Evolutionary conservation across 179 eudicot species (phyloP).

Genomic region (Corrigiola litoralis): DNA sequence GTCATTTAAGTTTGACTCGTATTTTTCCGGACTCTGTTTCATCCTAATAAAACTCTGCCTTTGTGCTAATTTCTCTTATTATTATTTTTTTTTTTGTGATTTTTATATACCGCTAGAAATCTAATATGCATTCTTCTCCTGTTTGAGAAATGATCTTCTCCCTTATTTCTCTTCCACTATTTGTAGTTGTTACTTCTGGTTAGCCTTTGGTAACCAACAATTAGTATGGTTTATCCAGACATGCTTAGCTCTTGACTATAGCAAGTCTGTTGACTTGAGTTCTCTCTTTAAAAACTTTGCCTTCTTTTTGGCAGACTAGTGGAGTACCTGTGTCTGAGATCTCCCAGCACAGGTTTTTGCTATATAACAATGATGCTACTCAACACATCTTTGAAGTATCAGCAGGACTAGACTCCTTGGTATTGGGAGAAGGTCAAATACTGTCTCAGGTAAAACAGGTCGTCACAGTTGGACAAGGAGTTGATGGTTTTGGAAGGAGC

Average conservation of each 20-base stretch:
- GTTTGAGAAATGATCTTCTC: no score
- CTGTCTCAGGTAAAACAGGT: slow-evolving; percentile 48
- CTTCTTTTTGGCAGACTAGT: slow-evolving; percentile 34
- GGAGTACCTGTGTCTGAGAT: slow-evolving; percentile 47
- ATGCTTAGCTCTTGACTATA: background rate
- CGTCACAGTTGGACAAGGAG: slow-evolving; percentile 49
- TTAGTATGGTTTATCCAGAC: background rate
- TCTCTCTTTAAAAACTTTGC: slow-evolving; percentile 1
- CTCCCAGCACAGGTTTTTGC: slow-evolving; percentile 37
- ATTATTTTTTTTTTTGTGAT: background rate
- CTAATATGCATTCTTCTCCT: no score
- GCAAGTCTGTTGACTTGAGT: background rate
- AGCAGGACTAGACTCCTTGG: slow-evolving; percentile 45
- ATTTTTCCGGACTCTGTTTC: background rate
- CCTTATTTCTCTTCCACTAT: no score
- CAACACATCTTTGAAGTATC: slow-evolving; percentile 49
- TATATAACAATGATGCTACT: slow-evolving; percentile 41
- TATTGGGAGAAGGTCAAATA: slow-evolving; percentile 46
- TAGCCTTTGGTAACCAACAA: background rate
- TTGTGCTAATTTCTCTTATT: background rate
- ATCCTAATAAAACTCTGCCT: background rate
- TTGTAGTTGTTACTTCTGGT: background rate
- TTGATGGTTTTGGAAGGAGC: slow-evolving; percentile 47
- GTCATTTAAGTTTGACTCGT: background rate
- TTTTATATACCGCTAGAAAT: no score